Conservation (phyloP, 2,329 filamentous ascomycete genomes). For the Leptoxyphium fumago region DNA sequence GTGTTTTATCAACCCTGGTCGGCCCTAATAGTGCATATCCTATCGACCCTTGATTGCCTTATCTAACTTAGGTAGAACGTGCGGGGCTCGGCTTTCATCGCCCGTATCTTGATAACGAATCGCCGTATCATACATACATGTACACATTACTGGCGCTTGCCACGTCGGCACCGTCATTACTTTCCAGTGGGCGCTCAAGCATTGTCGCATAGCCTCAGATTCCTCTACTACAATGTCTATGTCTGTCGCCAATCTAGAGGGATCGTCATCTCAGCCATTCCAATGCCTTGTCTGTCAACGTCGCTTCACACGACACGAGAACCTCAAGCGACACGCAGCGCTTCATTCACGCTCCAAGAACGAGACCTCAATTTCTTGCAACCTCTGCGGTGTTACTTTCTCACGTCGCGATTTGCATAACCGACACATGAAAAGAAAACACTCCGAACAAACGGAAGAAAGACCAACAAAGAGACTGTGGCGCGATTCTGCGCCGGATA, state of each 20-base stretch:
- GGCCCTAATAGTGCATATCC: too few species aligned
- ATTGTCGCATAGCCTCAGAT: not conserved
- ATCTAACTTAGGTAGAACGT: not conserved
- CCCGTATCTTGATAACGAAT: too few species aligned
- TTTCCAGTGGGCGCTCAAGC: not conserved
- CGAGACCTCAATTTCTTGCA: constrained; percentile 18
- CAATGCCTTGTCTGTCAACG: constrained; percentile 26
- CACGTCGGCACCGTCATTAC: not conserved
- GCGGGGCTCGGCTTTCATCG: not conserved
- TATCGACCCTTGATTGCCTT: too few species aligned
- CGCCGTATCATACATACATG: too few species aligned
- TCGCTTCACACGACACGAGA: constrained; percentile 27
- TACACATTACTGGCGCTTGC: not conserved
- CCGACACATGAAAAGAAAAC: constrained; percentile 30
- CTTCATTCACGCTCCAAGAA: constrained; percentile 20
- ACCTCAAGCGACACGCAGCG: constrained; percentile 28
- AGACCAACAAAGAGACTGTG: not conserved
- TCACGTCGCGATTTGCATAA: constrained; percentile 26
- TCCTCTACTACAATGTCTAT: not conserved
- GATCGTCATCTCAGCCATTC: constrained; percentile 21
- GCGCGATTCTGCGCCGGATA: not conserved
- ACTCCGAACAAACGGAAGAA: constrained; percentile 16
- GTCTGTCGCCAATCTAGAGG: not conserved
- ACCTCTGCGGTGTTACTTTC: constrained; percentile 26
- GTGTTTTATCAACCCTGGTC: not conserved